These are phyloP conservation scores for Arabis alpina DNA, from an alignment of 345 rosid genomes.

Conservation along the genomic window DNA sequence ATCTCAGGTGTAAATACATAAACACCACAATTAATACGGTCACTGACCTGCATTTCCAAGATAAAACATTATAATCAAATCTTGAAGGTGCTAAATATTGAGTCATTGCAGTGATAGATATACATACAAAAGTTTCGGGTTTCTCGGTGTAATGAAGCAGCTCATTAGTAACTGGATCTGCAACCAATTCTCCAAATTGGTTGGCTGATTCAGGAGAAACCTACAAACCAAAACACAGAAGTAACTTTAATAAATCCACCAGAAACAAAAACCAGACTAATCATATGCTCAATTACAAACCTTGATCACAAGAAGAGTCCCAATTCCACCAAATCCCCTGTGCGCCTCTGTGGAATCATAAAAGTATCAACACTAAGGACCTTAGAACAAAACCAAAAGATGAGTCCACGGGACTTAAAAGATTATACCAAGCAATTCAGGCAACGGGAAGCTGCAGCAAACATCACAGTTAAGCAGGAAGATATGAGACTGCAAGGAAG, in stretches of 20 bases:
- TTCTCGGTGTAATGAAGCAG: slow-evolving; percentile 94
- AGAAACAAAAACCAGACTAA: slow-evolving; percentile 2
- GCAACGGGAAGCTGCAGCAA: slow-evolving; percentile 93
- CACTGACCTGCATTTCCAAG: slow-evolving; percentile 74
- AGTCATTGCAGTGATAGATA: slow-evolving; percentile 34
- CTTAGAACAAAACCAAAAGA: slow-evolving; percentile 7
- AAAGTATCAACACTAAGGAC: slow-evolving; percentile 12
- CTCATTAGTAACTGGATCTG: slow-evolving; percentile 89
- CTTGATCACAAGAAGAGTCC: slow-evolving; percentile 88
- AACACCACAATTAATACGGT: slow-evolving; percentile 87
- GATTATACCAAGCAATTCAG: slow-evolving; percentile 79
- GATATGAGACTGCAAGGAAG: slow-evolving; percentile 74
- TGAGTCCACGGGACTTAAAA: neutral
- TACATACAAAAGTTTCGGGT: slow-evolving; percentile 96
- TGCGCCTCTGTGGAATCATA: slow-evolving; percentile 70
- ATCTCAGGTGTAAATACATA: slow-evolving; percentile 83
- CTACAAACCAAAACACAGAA: slow-evolving; percentile 39
- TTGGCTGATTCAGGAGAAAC: slow-evolving; percentile 93
- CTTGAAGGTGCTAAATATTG: neutral
- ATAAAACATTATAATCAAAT: slow-evolving; percentile 16
- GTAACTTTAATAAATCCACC: neutral
- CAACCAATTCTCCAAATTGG: slow-evolving; percentile 92
- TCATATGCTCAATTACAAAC: slow-evolving; percentile 41
- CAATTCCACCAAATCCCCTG: slow-evolving; percentile 74
- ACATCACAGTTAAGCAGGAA: slow-evolving; percentile 94